Base-by-base conservation (phyloP, 139 green algal species). In the Closterium sp. region DNA sequence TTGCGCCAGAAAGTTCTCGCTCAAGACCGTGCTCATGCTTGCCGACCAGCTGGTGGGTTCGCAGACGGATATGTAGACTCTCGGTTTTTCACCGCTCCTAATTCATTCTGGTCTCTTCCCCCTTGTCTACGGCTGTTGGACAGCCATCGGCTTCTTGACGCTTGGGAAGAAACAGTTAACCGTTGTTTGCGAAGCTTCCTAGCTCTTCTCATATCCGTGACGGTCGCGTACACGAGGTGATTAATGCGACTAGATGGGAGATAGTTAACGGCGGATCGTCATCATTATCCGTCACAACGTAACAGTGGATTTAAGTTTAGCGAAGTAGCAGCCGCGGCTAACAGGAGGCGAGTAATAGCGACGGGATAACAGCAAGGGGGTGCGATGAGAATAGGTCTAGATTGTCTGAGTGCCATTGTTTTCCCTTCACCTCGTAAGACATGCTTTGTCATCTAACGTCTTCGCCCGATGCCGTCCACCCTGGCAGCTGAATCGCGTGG, bases 11-110 rank as follows among this genome's bases (percentile, higher is more conserved):
- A 99, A 99, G 95, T 99, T 99, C 94, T 97, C 91, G 42, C 94
- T 99, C 19, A 99, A 99, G 95, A 99, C 98, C 38, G 97, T 99
- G 84, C 96, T 99, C 70, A 99, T 99, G 98, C 96, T 99, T 86
- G 98, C 98, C 6, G 98, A 99, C 92, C 98, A 99, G 95, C 95
- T 99, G 96, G 96, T 99, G 94, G 28, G 85, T 79, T 27, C 19
- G 1, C 38, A 90, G 88, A 79, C 62, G 62, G 19, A 27, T 24
- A 13, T 79, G 50, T 22, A 24, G 50, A 73, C 4, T 6, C 38
- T 13, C 38, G 38, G 38, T 50, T 9, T 50, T 27, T 29, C 85
- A 7, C 85, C 28, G 27, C 85, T 79, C 27, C 11, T 27, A 22
- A 3, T 79, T 79, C 13, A 0, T 24, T 79, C 17, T n/a, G n/a